Base-by-base conservation (phyloP, 208 protist genomes). In the Crithidia thermophila region DNA sequence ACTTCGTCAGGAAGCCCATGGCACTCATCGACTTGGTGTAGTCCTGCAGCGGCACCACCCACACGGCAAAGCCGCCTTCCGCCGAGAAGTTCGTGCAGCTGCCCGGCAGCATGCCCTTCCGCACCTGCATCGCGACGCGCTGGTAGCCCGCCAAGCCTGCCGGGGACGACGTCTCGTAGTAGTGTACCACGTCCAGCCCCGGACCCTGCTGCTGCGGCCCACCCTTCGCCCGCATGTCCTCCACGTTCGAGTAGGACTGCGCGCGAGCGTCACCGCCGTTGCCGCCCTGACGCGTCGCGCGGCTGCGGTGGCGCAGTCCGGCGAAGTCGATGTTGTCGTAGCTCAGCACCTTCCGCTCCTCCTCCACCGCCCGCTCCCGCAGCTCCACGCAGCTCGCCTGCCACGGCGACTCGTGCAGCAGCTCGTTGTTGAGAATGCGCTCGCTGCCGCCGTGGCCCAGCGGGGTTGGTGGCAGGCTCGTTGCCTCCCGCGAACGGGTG, bases 361-460 rank as follows among this genome's bases (percentile, higher is more conserved):
- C 23, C 58, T 45, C 65, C 65, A 45, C 34, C 33, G 58, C 42
- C 25, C 64, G 53, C 51, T 77, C 72, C 11, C 72, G 72, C 42
- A 77, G 58, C 58, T 77, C 72, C 28, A 77, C 58, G 42, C 72
- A 77, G 51, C 62, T 71, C 25, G 72, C 72, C 57, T 77, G 72
- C 72, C 72, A 77, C 23, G 72, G 72, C 25, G 55, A 72, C 25
- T 58, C n/a, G 42, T 77, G 72, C 47, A 77, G 58, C 11, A 67
- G 16, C 34, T 64, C 63, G 49, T 77, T 77, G 52, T 77, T 77
- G 20, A 77, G 25, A n/a, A 77, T 72, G 57, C 57, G 72, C 59
- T 77, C 72, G 43, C 64, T 72, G 27, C 72, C 72, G 10, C 57
- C 72, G 43, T 72, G 36, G 30, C 72, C 72, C 14, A 77, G 72